Evolutionary conservation across 176 grass and related monocot species (phyloP), one percentile per base, ranked within the genome.

Genomic region (Carex myosuroides): DNA sequence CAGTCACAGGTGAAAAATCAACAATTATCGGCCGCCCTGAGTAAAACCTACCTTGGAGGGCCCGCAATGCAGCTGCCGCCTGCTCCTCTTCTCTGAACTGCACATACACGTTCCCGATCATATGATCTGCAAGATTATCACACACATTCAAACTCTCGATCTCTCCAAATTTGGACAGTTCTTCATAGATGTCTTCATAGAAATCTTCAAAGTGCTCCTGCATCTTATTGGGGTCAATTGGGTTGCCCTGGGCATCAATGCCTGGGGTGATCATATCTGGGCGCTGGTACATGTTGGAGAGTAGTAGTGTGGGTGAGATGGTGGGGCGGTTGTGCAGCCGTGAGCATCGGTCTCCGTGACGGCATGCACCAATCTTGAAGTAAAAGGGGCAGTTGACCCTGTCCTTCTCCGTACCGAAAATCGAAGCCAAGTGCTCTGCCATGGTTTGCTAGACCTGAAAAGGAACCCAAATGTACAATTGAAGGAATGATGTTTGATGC

Each of bases 121-220:
- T 93, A 89, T 98, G 96, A 60, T 98, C 96, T 0, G 96, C 96
- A 16, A 95, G 89, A 77, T 98, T 98, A 84, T 98, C 96, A 32
- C 96, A 98, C 7, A 95, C 92, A 82, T 94, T 89, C 39, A 98
- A 93, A 83, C 50, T 85, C 84, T 98, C 95, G 4, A 98, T 84
- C 64, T 94, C 91, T 22, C 95, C 95, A 70, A 94, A 87, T 89
- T 98, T 98, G 89, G 86, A 83, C 44, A 93, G 89, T 82, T 98
- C 95, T 54, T 88, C 79, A 62, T 91, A 98, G 63, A 98, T 95
- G 79, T 98, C 96, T 85, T 98, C 95, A 55, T 98, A 95, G 42
- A 98, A 98, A 74, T 89, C 92, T 74, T 98, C 96, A 57, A 98
- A 98, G 85, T 98, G 88, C 22, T 91, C 89, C 85, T 98, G 96